These are phyloP conservation scores for Arthrobotrys conoides DNA, from an alignment of 2,329 filamentous ascomycete genomes.

Conservation along the genomic window DNA sequence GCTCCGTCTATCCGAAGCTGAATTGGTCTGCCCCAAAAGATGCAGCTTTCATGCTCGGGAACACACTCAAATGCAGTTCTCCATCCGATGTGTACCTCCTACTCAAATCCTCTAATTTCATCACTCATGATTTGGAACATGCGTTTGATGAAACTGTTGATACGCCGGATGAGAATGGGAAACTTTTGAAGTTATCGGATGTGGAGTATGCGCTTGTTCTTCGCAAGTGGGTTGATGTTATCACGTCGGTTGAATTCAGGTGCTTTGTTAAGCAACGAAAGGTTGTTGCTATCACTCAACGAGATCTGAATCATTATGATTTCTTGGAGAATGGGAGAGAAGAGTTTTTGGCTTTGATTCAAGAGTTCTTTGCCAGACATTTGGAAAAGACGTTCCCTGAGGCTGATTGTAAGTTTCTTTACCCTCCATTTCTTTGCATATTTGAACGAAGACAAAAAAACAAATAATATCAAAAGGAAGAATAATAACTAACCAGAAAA, in stretches of 20 bases:
- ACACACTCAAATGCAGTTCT: slow-evolving; percentile 89
- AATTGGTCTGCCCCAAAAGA: slow-evolving; percentile 99
- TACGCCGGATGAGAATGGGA: slow-evolving; percentile 62
- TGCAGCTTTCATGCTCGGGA: slow-evolving; percentile 89
- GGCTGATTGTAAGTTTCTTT: slow-evolving; percentile 71
- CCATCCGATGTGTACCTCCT: slow-evolving; percentile 94
- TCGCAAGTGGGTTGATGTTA: slow-evolving; percentile 87
- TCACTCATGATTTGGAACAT: slow-evolving; percentile 93
- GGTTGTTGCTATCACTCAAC: slow-evolving; percentile 86
- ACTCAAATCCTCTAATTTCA: slow-evolving; percentile 92
- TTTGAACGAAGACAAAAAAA: not conserved
- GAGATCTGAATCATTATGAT: slow-evolving; percentile 90
- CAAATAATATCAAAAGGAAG: not conserved
- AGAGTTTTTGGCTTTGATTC: slow-evolving; percentile 77
- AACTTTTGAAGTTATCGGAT: slow-evolving; percentile 34
- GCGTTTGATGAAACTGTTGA: slow-evolving; percentile 83
- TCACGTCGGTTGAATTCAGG: slow-evolving; percentile 92
- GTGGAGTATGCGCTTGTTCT: slow-evolving; percentile 85
- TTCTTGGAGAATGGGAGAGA: slow-evolving; percentile 79
- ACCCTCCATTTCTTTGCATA: not conserved
- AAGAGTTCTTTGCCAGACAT: slow-evolving; percentile 81
- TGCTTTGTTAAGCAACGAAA: slow-evolving; percentile 90
- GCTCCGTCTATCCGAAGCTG: slow-evolving; percentile 89
- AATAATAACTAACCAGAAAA: not conserved
- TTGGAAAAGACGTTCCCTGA: slow-evolving; percentile 86